Evolutionary conservation across 495 filamentous ascomycete species (phyloP).

Genomic region (Rhypophila decipiens): DNA sequence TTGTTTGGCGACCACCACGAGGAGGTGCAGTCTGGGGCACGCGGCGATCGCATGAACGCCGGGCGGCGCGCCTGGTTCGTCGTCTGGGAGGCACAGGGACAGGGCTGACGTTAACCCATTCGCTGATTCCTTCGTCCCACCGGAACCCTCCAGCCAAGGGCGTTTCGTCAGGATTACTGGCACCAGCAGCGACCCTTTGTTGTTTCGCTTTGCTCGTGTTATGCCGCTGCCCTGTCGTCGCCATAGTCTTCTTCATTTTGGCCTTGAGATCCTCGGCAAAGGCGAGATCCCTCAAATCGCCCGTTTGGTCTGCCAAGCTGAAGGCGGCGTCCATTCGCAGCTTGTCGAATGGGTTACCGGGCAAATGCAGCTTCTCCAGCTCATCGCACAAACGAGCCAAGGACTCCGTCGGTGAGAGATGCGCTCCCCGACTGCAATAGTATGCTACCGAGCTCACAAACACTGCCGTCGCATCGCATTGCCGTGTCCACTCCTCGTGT

Average conservation of each 20-base stretch:
- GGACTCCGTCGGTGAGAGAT: conserved; percentile 7
- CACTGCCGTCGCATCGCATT: conserved; percentile 20
- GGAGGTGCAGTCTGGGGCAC: too few relatives aligned
- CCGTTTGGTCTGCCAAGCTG: conserved; percentile 34
- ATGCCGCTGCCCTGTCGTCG: too few relatives aligned
- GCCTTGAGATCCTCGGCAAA: conserved; percentile 34
- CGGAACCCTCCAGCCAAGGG: conserved; percentile 30
- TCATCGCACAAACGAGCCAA: conserved; percentile 19
- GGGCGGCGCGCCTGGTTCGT: neutral
- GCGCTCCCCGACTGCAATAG: conserved; percentile 15
- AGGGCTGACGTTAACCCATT: conserved; percentile 38
- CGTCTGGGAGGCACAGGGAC: neutral
- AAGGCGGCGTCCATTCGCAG: conserved; percentile 30
- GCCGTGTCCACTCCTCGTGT: conserved; percentile 6
- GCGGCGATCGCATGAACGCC: too few relatives aligned
- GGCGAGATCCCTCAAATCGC: conserved; percentile 34
- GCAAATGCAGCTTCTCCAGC: conserved; percentile 15
- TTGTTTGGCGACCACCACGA: too few relatives aligned
- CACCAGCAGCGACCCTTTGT: neutral
- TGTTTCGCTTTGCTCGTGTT: neutral
- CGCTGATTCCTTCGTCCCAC: conserved; percentile 48
- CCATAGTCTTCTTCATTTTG: conserved; percentile 2
- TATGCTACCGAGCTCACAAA: conserved; percentile 17
- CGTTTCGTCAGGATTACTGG: neutral
- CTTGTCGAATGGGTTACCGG: conserved; percentile 10